Evolutionary conservation across 139 green algal genomes (phyloP).

Genomic region (Pleodorina starrii): DNA sequence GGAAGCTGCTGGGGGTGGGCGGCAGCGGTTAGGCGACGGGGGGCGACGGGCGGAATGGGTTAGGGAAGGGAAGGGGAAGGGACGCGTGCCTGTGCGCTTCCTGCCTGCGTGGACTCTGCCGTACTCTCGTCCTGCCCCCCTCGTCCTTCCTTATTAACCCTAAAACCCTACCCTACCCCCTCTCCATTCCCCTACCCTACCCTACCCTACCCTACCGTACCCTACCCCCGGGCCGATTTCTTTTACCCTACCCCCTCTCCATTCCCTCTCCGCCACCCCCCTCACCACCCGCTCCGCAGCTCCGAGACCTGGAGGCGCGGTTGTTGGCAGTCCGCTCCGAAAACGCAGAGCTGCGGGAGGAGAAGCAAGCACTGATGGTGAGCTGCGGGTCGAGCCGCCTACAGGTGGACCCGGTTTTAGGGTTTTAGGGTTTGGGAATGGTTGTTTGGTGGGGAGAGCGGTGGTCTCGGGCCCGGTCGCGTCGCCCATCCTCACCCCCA

Average conservation of each 20-base stretch:
- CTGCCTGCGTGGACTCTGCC: too few relatives aligned
- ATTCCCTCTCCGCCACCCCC: too few relatives aligned
- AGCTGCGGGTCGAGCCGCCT: too few relatives aligned
- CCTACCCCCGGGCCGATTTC: too few relatives aligned
- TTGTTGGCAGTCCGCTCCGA: slow-evolving; percentile 72
- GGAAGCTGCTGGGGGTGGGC: background rate
- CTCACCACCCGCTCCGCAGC: slow-evolving; percentile 36
- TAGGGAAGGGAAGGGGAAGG: background rate
- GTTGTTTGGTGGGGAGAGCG: too few relatives aligned
- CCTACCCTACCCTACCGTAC: background rate
- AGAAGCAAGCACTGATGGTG: slow-evolving; percentile 67
- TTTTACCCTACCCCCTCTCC: background rate
- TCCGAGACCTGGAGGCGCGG: slow-evolving; percentile 74
- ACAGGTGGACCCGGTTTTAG: background rate
- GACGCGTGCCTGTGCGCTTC: background rate
- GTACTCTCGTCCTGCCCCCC: background rate
- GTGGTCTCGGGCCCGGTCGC: too few relatives aligned
- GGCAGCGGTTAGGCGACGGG: background rate
- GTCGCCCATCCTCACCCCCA: too few relatives aligned
- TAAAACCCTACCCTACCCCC: too few relatives aligned
- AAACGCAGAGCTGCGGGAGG: slow-evolving; percentile 60
- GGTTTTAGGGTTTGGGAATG: background rate
- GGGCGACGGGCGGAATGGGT: background rate
- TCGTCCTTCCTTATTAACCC: background rate
- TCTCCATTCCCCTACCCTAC: background rate